These are phyloP conservation scores for Alternaria tenuissima DNA, from an alignment of 2,329 filamentous ascomycete genomes.

Conservation along the genomic window DNA sequence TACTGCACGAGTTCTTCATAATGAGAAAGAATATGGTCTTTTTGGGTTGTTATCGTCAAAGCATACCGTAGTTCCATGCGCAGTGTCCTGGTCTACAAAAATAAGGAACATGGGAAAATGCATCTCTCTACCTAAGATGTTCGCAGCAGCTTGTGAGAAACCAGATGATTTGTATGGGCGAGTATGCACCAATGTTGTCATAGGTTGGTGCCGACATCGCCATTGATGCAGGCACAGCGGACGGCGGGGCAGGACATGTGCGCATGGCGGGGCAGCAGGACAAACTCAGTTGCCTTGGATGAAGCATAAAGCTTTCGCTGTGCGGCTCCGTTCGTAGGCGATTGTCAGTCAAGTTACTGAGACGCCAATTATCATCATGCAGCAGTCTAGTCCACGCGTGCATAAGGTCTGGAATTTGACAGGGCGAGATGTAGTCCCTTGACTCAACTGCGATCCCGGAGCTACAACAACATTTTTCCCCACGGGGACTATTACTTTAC, in stretches of 20 bases:
- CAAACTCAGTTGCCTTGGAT: background rate
- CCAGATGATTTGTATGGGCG: background rate
- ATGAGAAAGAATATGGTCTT: too few species aligned
- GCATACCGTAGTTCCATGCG: background rate
- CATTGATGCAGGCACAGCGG: slow-evolving; percentile 17
- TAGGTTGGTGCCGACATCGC: slow-evolving; percentile 16
- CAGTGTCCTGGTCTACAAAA: background rate
- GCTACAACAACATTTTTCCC: slow-evolving; percentile 36
- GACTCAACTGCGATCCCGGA: slow-evolving; percentile 42
- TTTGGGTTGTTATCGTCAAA: background rate
- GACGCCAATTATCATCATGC: background rate
- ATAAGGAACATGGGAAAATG: background rate
- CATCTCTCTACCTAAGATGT: background rate
- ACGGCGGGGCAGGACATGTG: slow-evolving; percentile 11
- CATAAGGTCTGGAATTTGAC: slow-evolving; percentile 13
- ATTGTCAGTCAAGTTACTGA: background rate
- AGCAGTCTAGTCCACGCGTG: slow-evolving; percentile 10
- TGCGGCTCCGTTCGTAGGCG: background rate
- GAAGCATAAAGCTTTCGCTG: background rate
- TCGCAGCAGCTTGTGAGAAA: background rate
- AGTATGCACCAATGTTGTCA: background rate
- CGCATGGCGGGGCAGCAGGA: slow-evolving; percentile 16
- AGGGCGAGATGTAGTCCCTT: slow-evolving; percentile 22
- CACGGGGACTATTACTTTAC: slow-evolving; percentile 27
- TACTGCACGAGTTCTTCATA: too few species aligned